phyloP scores from a whole-genome alignment of 768 basidiomycete genomes.

The Auriscalpium orientale region DNA sequence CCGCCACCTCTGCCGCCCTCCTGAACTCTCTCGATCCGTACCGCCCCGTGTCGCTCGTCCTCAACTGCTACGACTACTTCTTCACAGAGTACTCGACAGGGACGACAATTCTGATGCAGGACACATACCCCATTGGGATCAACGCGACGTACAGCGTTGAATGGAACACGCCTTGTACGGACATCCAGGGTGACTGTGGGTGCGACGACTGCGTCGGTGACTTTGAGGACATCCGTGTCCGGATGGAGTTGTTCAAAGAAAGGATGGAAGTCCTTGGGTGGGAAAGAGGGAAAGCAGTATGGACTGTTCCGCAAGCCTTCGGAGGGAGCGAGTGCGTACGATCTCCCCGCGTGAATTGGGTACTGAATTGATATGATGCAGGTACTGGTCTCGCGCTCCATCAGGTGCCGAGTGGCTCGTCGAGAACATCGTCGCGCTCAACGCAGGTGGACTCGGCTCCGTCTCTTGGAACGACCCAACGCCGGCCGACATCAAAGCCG shows the following conservation, averaged over 20 bases:
- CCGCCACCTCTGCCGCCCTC: slow-evolving; percentile 35
- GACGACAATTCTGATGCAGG: slow-evolving; percentile 65
- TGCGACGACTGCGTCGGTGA: slow-evolving; percentile 61
- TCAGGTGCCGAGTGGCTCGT: slow-evolving; percentile 67
- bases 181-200: slow-evolving; percentile 66
- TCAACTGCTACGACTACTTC: slow-evolving; percentile 55
- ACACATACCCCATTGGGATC: slow-evolving; percentile 47
- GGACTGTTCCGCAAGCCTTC: slow-evolving; percentile 79
- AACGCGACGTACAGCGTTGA: slow-evolving; percentile 56
- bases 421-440: slow-evolving; percentile 57
- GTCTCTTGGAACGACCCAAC: slow-evolving; percentile 38
- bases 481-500: slow-evolving; percentile 28
- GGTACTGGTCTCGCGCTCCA: slow-evolving; percentile 56
- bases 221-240: slow-evolving; percentile 59
- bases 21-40: slow-evolving; percentile 47
- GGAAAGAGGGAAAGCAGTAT: slow-evolving; percentile 61
- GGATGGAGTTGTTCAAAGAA: slow-evolving; percentile 59
- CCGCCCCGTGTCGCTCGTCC: slow-evolving; percentile 48
- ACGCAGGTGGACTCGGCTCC: slow-evolving; percentile 53
- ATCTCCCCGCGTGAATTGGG: background rate
- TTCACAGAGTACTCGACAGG: slow-evolving; percentile 55
- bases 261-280: slow-evolving; percentile 58
- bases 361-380: slow-evolving; percentile 13
- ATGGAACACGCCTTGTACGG: slow-evolving; percentile 58
- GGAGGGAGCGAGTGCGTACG: slow-evolving; percentile 36